phyloP scores from a whole-genome alignment of 257 asterid genomes.

The Solanum ahanhuiri region DNA sequence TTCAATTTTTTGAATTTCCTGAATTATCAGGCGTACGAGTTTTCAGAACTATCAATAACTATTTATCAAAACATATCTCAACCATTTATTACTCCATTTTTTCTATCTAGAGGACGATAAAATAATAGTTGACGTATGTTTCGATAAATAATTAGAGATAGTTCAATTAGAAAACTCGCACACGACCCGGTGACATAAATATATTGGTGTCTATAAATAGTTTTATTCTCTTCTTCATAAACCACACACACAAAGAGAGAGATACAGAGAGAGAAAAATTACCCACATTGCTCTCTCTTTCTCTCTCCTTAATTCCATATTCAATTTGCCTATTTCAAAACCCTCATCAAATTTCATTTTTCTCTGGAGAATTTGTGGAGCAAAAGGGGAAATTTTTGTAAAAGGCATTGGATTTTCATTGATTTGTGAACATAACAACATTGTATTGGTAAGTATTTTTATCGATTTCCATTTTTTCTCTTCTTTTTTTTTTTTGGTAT shows the following conservation, averaged over 20 bases:
- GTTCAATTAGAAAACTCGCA: neutral
- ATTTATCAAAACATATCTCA: neutral
- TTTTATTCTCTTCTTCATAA: neutral
- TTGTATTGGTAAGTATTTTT: neutral
- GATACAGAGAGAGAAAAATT: neutral
- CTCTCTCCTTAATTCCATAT: neutral
- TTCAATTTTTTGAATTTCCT: too few species aligned
- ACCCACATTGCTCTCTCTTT: neutral
- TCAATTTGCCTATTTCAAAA: neutral
- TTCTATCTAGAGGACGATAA: too few species aligned
- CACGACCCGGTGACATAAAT: accelerated
- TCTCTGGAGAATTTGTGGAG: neutral
- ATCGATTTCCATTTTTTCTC: neutral
- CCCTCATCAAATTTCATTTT: neutral
- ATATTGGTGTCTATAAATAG: neutral
- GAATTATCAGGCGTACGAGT: too few species aligned
- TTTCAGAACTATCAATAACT: too few species aligned
- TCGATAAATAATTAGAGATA: neutral
- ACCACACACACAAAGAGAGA: neutral
- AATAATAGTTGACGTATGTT: neutral
- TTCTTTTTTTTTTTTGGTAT: neutral
- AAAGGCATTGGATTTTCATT: neutral
- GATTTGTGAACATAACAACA: neutral
- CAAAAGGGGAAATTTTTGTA: neutral
- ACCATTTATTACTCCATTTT: neutral